Evolutionary conservation across 2,329 filamentous ascomycete genomes (phyloP), one percentile per base, ranked within the genome.

Genomic region (Fusarium armeniacum): DNA sequence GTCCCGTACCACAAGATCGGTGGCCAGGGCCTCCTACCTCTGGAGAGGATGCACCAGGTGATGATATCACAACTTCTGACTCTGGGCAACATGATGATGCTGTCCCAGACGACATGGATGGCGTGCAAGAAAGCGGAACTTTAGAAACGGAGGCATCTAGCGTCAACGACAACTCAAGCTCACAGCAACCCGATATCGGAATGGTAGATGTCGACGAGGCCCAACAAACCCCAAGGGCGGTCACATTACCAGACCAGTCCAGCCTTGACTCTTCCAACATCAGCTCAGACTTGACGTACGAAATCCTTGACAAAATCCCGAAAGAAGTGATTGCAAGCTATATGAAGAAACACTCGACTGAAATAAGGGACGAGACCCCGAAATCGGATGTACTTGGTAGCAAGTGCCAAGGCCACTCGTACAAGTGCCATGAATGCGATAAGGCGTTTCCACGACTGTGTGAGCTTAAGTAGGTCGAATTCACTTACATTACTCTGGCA

Each of bases 381-480:
- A 58, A 40, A 10, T 59, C 62, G 15, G 68, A 76, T 30, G 50
- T 45, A 5, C 12, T 35, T 13, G 43, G 32, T 35, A 40, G 46
- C n/a, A 73, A 67, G 30, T 66, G 62, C 26, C 66, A 69, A 28
- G 22, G n/a, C 6, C 52, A 69, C 24, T 26, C 66, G 13, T 52
- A 72, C 15, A 58, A 58, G 13, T 87, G 85, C 61, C 20, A 58
- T 28, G 56, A 72, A 0, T 89, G 87, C 56, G 7, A 33, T 6
- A 89, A 87, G 71, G 65, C 57, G 2, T 89, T 85, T 58, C 70
- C 66, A 5, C 82, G 87, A 36, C 83, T 73, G 32, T 89, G 86
- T 72, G 87, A 90, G 73, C 79, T 90, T 30, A 89, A 84, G 87
- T 89, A 81, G 62, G 83, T 69, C 8, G 26, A 16, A 26, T 30